Conservation (phyloP, 1,139 yeast species). For the Meyerozyma guilliermondii region DNA sequence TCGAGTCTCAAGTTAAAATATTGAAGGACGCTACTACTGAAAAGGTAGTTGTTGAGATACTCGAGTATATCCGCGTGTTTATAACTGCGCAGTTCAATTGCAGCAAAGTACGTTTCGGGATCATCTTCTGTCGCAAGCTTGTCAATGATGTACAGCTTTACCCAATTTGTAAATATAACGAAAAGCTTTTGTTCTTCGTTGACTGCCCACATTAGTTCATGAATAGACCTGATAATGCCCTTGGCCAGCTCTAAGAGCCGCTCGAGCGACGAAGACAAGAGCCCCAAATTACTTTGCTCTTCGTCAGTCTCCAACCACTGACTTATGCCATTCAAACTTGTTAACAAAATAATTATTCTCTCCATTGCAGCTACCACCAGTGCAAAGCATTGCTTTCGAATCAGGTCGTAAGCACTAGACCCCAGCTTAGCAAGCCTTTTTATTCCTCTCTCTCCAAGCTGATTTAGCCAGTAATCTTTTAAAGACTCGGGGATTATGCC, state of each 20-base stretch:
- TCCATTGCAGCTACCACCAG: conserved; percentile 55
- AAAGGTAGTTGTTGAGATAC: conserved; percentile 25
- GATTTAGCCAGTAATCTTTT: conserved; percentile 42
- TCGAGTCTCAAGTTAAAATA: conserved; percentile 19
- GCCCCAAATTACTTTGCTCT: conserved; percentile 20
- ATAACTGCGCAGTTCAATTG: conserved; percentile 12
- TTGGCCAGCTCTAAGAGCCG: conserved; percentile 25
- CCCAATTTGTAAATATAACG: conserved; percentile 15
- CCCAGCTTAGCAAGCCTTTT: conserved; percentile 55
- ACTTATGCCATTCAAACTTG: conserved; percentile 42
- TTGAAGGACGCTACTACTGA: conserved; percentile 19
- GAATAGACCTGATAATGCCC: conserved; percentile 28
- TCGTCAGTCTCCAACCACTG: conserved; percentile 26
- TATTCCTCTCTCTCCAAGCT: conserved; percentile 65
- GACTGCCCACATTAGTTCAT: conserved; percentile 40
- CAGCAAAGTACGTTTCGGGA: conserved; percentile 20
- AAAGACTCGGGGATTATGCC: conserved; percentile 44
- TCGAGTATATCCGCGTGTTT: conserved; percentile 24
- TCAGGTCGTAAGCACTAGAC: conserved; percentile 42
- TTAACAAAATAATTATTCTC: conserved; percentile 46
- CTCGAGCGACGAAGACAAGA: conserved; percentile 20
- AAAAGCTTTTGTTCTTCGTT: conserved; percentile 51
- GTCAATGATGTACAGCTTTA: conserved; percentile 29
- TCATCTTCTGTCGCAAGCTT: conserved; percentile 34
- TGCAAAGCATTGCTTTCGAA: conserved; percentile 42